Percentiles rank a stretch among this genome's conserved stretches.
Conservation (phyloP, 345 rosid genomes). For the Syzygium jambos region DNA sequence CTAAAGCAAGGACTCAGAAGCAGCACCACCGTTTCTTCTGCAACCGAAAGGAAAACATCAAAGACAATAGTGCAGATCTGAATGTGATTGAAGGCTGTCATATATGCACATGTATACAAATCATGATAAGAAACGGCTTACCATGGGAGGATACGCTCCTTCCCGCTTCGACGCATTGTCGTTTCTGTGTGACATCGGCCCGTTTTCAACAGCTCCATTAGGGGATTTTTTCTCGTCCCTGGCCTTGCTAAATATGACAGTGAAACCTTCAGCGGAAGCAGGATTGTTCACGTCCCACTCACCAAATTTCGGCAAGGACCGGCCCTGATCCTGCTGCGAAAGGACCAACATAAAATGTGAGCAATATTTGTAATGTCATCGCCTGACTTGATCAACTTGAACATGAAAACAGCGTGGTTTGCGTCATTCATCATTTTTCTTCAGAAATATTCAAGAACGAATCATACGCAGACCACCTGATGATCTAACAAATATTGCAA, state of each 20-base stretch:
- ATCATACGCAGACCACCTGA: background rate
- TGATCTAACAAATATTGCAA: background rate
- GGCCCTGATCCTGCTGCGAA: constrained; percentile 36
- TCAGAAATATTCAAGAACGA: background rate
- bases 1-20: constrained; percentile 23
- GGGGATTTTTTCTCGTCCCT: constrained; percentile 54
- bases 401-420: background rate
- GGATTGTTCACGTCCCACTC: constrained; percentile 79
- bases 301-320: constrained; percentile 65
- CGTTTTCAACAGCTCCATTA: constrained; percentile 14
- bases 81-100: background rate
- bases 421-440: background rate
- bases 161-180: background rate
- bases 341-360: background rate
- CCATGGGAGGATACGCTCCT: background rate
- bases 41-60: constrained; percentile 9
- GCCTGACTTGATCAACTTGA: background rate
- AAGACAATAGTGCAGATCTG: background rate
- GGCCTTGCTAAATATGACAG: constrained; percentile 63
- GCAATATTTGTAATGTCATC: background rate
- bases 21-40: constrained; percentile 77
- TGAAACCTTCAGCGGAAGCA: constrained; percentile 67
- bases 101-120: background rate
- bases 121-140: background rate
- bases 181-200: background rate